Evolutionary conservation across 495 filamentous ascomycete species (phyloP).

Genomic region (Acidomyces sp.): DNA sequence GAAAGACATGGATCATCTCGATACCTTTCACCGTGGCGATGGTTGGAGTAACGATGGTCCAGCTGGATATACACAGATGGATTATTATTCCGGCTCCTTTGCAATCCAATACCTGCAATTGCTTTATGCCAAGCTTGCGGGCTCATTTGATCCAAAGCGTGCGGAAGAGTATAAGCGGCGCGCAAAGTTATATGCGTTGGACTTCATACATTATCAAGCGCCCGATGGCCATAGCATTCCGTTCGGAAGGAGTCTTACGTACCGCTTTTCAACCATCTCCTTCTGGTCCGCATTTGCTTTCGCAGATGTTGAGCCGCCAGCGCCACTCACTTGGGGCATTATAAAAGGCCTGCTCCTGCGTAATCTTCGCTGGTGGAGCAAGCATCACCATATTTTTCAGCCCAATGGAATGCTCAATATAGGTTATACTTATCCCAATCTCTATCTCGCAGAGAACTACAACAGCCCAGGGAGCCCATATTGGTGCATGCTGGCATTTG

Average conservation of each 20-base stretch:
- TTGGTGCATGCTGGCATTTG: conserved; percentile 68
- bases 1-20: conserved; percentile 60
- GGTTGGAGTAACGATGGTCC: conserved; percentile 75
- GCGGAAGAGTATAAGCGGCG: conserved; percentile 57
- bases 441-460: conserved; percentile 70
- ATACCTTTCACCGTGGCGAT: conserved; percentile 65
- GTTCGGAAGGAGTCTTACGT: conserved; percentile 63
- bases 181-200: conserved; percentile 49
- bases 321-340: conserved; percentile 60
- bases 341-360: conserved; percentile 62
- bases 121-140: conserved; percentile 60
- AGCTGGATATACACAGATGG: conserved; percentile 63
- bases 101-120: conserved; percentile 69
- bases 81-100: conserved; percentile 71
- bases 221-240: conserved; percentile 53
- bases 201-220: conserved; percentile 65
- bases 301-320: conserved; percentile 57
- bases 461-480: conserved; percentile 61
- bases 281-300: conserved; percentile 72
- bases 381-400: conserved; percentile 57
- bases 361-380: conserved; percentile 68
- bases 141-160: conserved; percentile 49
- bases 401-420: conserved; percentile 60
- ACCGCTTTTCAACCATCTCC: conserved; percentile 67
- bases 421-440: conserved; percentile 67